Percentiles rank a stretch among this genome's conserved stretches.
phyloP scores from a whole-genome alignment of 2,329 filamentous ascomycete species.

The Microdochium nivale region DNA sequence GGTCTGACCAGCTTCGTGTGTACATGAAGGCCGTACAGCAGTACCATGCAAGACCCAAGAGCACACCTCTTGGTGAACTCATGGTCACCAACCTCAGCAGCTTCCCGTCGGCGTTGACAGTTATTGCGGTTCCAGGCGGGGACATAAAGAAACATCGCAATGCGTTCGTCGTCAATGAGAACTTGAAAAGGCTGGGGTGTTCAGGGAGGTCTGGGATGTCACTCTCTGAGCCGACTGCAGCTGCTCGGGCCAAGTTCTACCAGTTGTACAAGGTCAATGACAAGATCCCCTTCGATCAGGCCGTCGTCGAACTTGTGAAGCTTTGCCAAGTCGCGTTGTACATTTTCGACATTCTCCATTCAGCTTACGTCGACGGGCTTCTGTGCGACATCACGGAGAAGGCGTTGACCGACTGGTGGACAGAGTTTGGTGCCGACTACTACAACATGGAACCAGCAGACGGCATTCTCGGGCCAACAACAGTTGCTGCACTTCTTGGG shows the following conservation, averaged over 20 bases:
- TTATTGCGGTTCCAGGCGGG: constrained; percentile 84
- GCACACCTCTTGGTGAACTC: constrained; percentile 73
- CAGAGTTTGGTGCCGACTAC: constrained; percentile 81
- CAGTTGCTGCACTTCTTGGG: constrained; percentile 79
- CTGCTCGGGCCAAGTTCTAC: constrained; percentile 83
- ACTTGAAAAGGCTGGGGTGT: constrained; percentile 86
- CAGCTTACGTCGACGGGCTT: constrained; percentile 83
- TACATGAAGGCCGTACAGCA: constrained; percentile 84
- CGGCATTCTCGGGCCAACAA: constrained; percentile 85
- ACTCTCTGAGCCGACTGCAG: constrained; percentile 66
- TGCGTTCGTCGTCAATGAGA: constrained; percentile 87
- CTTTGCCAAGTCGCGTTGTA: constrained; percentile 84
- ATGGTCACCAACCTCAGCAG: constrained; percentile 92
- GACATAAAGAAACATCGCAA: constrained; percentile 73
- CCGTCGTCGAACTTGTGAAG: constrained; percentile 83
- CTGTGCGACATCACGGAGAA: constrained; percentile 90
- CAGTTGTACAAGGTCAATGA: constrained; percentile 86
- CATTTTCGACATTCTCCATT: constrained; percentile 79
- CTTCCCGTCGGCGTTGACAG: constrained; percentile 84
- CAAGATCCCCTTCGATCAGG: constrained; percentile 65
- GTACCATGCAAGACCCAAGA: constrained; percentile 74
- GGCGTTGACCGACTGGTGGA: constrained; percentile 92
- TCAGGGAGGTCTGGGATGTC: constrained; percentile 83
- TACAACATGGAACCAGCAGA: constrained; percentile 91
- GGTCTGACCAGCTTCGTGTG: constrained; percentile 69